Evolutionary conservation across 352 stramenopile genomes (phyloP), one percentile per base, ranked within the genome.

Genomic region (Pythium phragmitis): DNA sequence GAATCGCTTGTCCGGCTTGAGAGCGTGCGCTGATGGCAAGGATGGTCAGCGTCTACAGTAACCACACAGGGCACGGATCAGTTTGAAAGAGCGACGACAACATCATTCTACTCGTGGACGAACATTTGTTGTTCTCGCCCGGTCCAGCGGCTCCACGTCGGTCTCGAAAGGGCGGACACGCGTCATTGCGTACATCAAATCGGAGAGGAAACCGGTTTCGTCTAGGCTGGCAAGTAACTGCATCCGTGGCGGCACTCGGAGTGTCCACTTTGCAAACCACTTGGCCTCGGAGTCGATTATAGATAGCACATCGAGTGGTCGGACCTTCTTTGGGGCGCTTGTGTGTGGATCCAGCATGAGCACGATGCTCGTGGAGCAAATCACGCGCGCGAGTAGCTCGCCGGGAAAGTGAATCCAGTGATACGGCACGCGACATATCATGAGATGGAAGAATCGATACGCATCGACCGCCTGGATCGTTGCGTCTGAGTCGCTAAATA

Each of bases 391-490:
- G 5, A 91, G 59, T 41, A 33, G 55, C 39, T 89, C 82, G 0
- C 63, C 1, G 7, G 79, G 64, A 37, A 87, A 78, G 60, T 91
- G 78, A 19, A 87, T 73, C 82, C 82, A 91, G 52, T 89, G 75
- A 14, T 67, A 64, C 13, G 72, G 69, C 0, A 79, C 36, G 30
- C 59, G 67, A 23, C 23, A 57, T n/a, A 89, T 14, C 21, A 87
- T 16, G 3, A 75, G 19, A 13, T 74, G 58, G 5, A 88, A 19
- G 1, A 91, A 45, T 23, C 80, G 78, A 57, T 79, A 77, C 11
- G 72, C 73, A 43, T 89, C 72, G 36, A 81, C 41, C 1, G 70
- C 45, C 21, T 59, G 58, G 21, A 72, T 42, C 2, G 41, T 13
- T n/a, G 4, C 33, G 28, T 53, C 37, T 5, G 2, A 76, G 47